Base-by-base conservation (phyloP, 164 flowering plant genomes). In the Aristolochia contorta region DNA sequence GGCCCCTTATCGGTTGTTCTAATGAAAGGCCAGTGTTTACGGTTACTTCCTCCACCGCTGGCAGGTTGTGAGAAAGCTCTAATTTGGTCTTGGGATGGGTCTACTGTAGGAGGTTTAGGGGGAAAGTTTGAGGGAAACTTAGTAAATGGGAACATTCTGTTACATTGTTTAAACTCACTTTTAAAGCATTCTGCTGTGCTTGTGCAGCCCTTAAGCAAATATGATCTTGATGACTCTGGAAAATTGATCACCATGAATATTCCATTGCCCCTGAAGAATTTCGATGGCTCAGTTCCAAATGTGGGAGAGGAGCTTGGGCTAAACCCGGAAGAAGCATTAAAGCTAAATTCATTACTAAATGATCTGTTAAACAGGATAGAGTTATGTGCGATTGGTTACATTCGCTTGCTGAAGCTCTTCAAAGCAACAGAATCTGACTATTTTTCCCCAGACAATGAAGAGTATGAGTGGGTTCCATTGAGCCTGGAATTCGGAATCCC, bases 81-180 rank as follows among this genome's bases (percentile, higher is more conserved):
- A 32, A 71, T 93, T 64, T 93, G 99, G 97, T 85, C 97, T 53
- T 93, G 99, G 99, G 99, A 93, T 83, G 89, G 92, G 55, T 87
- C 96, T 48, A 69, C 87, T 6, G 54, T 84, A 63, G 98, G 96
- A 67, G 99, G 97, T 16, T 72, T 93, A 68, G 99, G 99, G 54
- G 86, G 92, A 51, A 93, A 86, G 75, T 83, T 81, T 77, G 96
- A 88, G 70, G 99, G 99, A 20, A 86, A 83, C 64, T 72, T 93
- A 59, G 95, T 93, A 8, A 88, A 86, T 64, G 99, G 99, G 66
- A 76, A 76, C 63, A 73, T 93, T 64, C 96, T 93, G 48, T 62
- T 90, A 57, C 97, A 93, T 72, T 90, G 97, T 72, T 70, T 93
- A 66, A 93, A 93, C 68, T 83, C 96, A 13, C 92, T 90, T 74